Evolutionary conservation across 2,329 filamentous ascomycete genomes (phyloP), one percentile per base, ranked within the genome.

Genomic region (Fulvia fulva): DNA sequence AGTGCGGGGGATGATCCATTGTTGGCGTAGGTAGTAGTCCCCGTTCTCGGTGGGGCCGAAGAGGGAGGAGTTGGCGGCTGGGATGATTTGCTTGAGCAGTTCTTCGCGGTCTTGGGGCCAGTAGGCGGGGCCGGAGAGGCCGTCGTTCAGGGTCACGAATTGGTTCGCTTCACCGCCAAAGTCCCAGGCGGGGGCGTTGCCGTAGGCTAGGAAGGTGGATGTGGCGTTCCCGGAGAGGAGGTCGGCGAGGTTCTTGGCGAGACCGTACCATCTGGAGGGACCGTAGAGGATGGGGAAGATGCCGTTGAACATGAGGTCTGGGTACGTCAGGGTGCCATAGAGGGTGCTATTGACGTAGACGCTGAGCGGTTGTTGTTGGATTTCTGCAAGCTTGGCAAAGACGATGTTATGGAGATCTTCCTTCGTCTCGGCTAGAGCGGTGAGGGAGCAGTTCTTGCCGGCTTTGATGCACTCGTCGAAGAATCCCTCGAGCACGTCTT

Each of bases 401-500:
- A 65, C 56, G n/a, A 61, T 56, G 4, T 60, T 53, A 41, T 55
- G 59, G 12, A 65, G 55, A 8, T 62, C 51, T n/a, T 60, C 50
- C 21, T 57, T 59, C 7, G 54, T 56, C 14, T 60, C 46, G 3
- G 57, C 62, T 8, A 62, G 52, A 11, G 57, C 53, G 6, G 59
- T 56, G 6, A 65, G 55, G 14, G 56, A 60, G 52, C 63, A 65
- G 44, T 64, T 64, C 51, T 59, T 58, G 0, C 80, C 80, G 12
- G 79, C 83, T 52, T 76, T 71, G 65, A 81, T 76, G 64, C 84
- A 87, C 37, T 78, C 76, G 19, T 73, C 70, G 66, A 81, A 83
- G 61, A 86, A 86, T 22, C 73, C 77, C 1, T 77, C 71, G 62
- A 84, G 76, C 3, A 83, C 79, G 53, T 78, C 76, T 66, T 86